Evolutionary conservation across 2,329 filamentous ascomycete genomes (phyloP).

Genomic region (Epichloe uncinata): DNA sequence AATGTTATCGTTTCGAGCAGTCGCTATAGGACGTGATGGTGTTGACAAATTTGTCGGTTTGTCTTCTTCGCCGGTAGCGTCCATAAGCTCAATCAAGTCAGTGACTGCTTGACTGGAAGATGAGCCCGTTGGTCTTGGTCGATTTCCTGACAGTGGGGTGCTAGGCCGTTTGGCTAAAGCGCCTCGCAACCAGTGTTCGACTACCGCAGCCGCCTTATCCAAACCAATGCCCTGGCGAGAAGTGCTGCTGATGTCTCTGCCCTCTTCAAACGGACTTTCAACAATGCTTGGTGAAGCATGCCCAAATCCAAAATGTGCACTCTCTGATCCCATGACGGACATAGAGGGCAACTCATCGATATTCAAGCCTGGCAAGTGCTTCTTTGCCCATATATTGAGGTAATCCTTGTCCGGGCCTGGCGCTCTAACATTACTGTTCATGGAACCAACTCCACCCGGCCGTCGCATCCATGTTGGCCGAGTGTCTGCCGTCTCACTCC

Average conservation of each 20-base stretch:
- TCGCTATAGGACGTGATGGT: slow-evolving; percentile 21
- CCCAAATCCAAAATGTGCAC: slow-evolving; percentile 41
- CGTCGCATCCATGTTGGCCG: slow-evolving; percentile 56
- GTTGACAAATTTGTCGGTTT: slow-evolving; percentile 18
- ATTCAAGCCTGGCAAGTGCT: slow-evolving; percentile 67
- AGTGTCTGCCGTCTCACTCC: slow-evolving; percentile 25
- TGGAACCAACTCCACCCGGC: slow-evolving; percentile 78
- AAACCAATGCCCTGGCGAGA: slow-evolving; percentile 42
- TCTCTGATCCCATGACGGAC: slow-evolving; percentile 49
- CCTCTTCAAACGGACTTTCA: slow-evolving; percentile 37
- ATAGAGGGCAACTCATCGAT: slow-evolving; percentile 55
- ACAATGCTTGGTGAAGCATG: slow-evolving; percentile 30
- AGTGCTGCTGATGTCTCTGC: slow-evolving; percentile 26
- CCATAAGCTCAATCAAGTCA: slow-evolving; percentile 61
- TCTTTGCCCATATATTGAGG: slow-evolving; percentile 71
- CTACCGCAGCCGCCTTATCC: slow-evolving; percentile 72
- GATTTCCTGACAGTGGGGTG: slow-evolving; percentile 33
- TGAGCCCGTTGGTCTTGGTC: slow-evolving; percentile 19
- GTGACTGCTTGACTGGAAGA: slow-evolving; percentile 24
- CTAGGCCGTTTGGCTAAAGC: slow-evolving; percentile 53
- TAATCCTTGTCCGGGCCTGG: slow-evolving; percentile 77
- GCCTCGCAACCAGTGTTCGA: slow-evolving; percentile 84
- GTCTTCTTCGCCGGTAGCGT: slow-evolving; percentile 45
- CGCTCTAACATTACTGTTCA: slow-evolving; percentile 54
- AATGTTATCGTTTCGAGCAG: slow-evolving; percentile 21